These are phyloP conservation scores for Candolleomyces eurysporus DNA, from an alignment of 768 basidiomycete species.

Conservation along the genomic window DNA sequence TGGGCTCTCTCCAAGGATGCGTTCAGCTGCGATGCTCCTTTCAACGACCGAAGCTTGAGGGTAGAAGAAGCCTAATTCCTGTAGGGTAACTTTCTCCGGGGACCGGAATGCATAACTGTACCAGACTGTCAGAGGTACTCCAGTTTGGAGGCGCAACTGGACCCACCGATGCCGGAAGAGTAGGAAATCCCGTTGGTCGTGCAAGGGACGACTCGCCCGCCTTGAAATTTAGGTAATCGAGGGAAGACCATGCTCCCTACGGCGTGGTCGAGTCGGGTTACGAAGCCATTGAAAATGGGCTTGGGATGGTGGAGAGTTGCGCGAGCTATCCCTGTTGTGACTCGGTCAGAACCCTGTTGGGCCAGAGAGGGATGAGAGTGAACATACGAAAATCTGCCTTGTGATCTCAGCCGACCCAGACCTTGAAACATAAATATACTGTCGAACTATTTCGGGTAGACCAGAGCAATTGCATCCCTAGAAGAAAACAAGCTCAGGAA, in stretches of 20 bases:
- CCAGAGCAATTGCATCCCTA: no score
- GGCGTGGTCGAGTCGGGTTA: constrained; percentile 88
- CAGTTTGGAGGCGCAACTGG: neutral
- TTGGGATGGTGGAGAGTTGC: no score
- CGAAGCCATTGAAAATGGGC: constrained; percentile 91
- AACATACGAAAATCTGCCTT: no score
- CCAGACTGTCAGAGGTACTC: neutral
- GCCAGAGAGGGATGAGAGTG: no score
- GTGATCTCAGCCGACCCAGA: no score
- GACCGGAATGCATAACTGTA: constrained; percentile 88
- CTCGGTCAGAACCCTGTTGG: neutral
- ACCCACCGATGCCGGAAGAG: constrained; percentile 89
- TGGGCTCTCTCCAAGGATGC: constrained; percentile 60
- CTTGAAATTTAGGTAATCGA: no score
- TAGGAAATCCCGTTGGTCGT: no score
- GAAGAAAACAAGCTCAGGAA: no score
- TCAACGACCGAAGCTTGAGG: constrained; percentile 85
- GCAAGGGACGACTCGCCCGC: no score
- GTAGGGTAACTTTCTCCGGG: constrained; percentile 84
- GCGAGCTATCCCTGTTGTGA: constrained; percentile 82
- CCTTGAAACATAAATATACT: no score
- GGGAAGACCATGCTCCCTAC: constrained; percentile 92
- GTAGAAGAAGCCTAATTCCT: constrained; percentile 99
- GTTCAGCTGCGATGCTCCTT: constrained; percentile 83
- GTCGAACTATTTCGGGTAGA: no score